Evolutionary conservation across 805 yeast species (phyloP).

Genomic region (Yarrowia sp.): DNA sequence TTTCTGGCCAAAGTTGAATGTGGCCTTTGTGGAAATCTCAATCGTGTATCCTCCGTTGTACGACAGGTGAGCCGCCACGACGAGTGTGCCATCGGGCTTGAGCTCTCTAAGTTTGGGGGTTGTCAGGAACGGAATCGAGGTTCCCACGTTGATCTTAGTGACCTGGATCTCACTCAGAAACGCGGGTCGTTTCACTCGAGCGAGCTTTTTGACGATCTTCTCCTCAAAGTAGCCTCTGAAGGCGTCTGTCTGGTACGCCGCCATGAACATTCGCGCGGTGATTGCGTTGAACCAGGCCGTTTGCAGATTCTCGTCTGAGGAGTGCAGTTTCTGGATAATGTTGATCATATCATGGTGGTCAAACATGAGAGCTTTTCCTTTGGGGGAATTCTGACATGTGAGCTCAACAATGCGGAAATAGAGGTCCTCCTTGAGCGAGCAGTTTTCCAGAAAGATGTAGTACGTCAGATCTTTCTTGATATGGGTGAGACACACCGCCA

Average conservation of each 20-base stretch:
- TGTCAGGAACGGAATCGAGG: slow-evolving; percentile 79
- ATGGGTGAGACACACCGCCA: slow-evolving; percentile 76
- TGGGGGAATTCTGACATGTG: slow-evolving; percentile 54
- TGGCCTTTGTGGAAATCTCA: slow-evolving; percentile 81
- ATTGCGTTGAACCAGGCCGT: slow-evolving; percentile 92
- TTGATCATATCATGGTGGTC: slow-evolving; percentile 73
- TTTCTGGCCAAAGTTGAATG: slow-evolving; percentile 74
- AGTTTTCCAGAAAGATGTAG: slow-evolving; percentile 57
- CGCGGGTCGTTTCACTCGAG: slow-evolving; percentile 83
- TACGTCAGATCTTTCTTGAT: slow-evolving; percentile 45
- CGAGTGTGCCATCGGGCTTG: slow-evolving; percentile 79
- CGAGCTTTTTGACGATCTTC: slow-evolving; percentile 72
- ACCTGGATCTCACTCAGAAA: slow-evolving; percentile 84
- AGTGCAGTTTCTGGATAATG: slow-evolving; percentile 76
- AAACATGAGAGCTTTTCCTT: slow-evolving; percentile 56
- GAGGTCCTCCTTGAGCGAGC: slow-evolving; percentile 90
- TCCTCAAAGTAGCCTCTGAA: slow-evolving; percentile 64
- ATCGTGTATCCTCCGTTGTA: slow-evolving; percentile 81
- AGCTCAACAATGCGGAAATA: slow-evolving; percentile 73
- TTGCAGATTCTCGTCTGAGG: slow-evolving; percentile 81
- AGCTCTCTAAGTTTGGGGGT: slow-evolving; percentile 72
- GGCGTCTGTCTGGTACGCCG: slow-evolving; percentile 73
- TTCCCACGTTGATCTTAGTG: slow-evolving; percentile 74
- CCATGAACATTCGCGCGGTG: slow-evolving; percentile 79
- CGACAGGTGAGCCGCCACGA: slow-evolving; percentile 64